Conservation (phyloP, 2,329 filamentous ascomycete species). For the Claviceps monticola region DNA sequence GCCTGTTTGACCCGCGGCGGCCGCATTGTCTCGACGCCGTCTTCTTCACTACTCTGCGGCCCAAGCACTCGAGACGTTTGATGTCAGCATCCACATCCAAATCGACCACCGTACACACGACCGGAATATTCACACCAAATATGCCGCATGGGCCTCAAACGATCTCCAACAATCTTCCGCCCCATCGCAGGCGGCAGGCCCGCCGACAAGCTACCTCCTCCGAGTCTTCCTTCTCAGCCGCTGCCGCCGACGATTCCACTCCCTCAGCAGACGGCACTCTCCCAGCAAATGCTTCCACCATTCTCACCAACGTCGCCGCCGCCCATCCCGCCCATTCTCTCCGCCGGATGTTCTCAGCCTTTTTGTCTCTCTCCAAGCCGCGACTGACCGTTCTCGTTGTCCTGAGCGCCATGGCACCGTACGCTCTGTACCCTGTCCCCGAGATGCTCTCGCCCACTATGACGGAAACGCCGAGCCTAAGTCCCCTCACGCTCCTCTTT, state of each 20-base stretch:
- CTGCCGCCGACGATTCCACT: neutral
- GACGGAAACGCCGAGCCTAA: constrained; percentile 62
- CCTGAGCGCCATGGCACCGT: constrained; percentile 78
- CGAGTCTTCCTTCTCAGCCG: neutral
- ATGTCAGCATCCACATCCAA: constrained; percentile 14
- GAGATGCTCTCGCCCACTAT: constrained; percentile 61
- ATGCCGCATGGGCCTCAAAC: constrained; percentile 11
- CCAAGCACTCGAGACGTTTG: constrained; percentile 13
- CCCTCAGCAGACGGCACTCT: constrained; percentile 17
- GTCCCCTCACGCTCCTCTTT: constrained; percentile 81
- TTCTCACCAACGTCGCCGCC: constrained; percentile 38
- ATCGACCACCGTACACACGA: constrained; percentile 4
- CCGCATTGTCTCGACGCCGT: constrained; percentile 20
- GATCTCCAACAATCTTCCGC: constrained; percentile 15
- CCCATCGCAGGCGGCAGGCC: constrained; percentile 21
- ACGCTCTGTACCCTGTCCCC: constrained; percentile 85
- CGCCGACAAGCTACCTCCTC: constrained; percentile 11
- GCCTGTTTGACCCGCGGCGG: constrained; percentile 17
- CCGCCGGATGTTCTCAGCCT: constrained; percentile 59
- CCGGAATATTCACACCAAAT: constrained; percentile 7
- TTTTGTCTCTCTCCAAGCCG: constrained; percentile 88
- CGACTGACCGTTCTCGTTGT: constrained; percentile 85
- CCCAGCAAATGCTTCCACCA: constrained; percentile 38
- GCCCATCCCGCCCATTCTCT: constrained; percentile 35
- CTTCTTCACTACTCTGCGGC: constrained; percentile 14